Base-by-base conservation (phyloP, 352 stramenopile genomes). In the Pythium brachiatum region DNA sequence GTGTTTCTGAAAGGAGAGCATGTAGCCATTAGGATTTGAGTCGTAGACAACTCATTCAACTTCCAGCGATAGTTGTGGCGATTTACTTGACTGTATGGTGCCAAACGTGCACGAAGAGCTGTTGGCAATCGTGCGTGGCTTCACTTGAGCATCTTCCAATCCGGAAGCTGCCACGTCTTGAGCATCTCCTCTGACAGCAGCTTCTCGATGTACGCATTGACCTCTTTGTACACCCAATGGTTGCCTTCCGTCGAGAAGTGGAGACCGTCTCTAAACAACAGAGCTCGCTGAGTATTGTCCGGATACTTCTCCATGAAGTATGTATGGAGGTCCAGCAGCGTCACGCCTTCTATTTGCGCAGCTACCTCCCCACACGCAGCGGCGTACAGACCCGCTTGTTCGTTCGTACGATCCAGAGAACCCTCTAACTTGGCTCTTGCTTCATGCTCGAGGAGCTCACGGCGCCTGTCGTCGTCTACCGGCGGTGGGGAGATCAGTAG, bases 401-500 rank as follows among this genome's bases (percentile, higher is more conserved):
- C 53, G 41, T 68, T 68, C 12, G 53, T 62, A n/a, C 61, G 61
- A 29, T 68, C 61, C 3, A 57, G 23, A 7, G 53, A 44, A 7
- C 56, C 53, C 9, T 13, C 50, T 3, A 39, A n/a, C 1, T 26
- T 47, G 5, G 31, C 43, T 6, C 56, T 47, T 3, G 27, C 43
- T 25, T 43, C 23, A 2, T 47, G 1, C 12, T 55, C 29, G n/a
- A 27, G 34, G 43, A 50, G 21, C 5, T 54, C 3, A 4, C 27
- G 38, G 7, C 52, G 51, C 20, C 54, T 41, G 25, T 59, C 68
- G 31, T 74, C 66, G 41, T 88, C 77, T 38, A 86, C 73, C 13
- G 87, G 69, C 20, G 79, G 64, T 2, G 78, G 74, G n/a, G 81
- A 75, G 21, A 80, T 81, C 53, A 90, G 74, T 18, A 90, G 16